Evolutionary conservation across 2,329 filamentous ascomycete species (phyloP).

Genomic region (Zasmidium cellare): DNA sequence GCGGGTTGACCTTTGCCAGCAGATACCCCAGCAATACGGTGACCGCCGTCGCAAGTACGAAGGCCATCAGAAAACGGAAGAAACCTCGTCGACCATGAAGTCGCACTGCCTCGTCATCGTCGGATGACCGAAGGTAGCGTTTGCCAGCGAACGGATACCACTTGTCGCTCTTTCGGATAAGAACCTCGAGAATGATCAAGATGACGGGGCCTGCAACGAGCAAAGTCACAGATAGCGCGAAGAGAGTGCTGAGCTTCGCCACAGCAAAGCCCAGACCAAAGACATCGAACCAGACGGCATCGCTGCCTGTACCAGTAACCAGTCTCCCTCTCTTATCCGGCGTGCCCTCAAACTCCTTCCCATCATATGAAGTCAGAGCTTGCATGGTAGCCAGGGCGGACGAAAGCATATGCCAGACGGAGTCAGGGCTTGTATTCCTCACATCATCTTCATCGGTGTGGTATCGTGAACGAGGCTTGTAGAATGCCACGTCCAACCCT

Average conservation of each 20-base stretch:
- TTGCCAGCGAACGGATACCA: constrained; percentile 82
- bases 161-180: constrained; percentile 72
- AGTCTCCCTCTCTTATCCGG: constrained; percentile 60
- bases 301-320: constrained; percentile 58
- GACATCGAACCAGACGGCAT: constrained; percentile 91
- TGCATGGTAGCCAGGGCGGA: constrained; percentile 74
- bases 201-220: constrained; percentile 73
- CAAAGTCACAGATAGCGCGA: constrained; percentile 81
- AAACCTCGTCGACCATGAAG: constrained; percentile 79
- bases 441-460: constrained; percentile 89
- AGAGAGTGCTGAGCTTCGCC: constrained; percentile 77
- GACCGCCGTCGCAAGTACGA: constrained; percentile 66
- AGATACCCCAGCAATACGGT: constrained; percentile 73
- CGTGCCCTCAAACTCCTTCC: constrained; percentile 64
- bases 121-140: constrained; percentile 60
- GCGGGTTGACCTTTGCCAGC: constrained; percentile 78
- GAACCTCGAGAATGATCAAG: constrained; percentile 66
- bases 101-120: constrained; percentile 58
- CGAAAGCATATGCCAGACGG: constrained; percentile 94
- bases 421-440: constrained; percentile 69
- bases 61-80: constrained; percentile 77
- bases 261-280: constrained; percentile 79
- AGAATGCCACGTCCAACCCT: constrained; percentile 90
- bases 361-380: constrained; percentile 67
- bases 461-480: constrained; percentile 79